These are phyloP conservation scores for Glaciozyma antarctica DNA, from an alignment of 768 basidiomycete genomes.

Conservation along the genomic window DNA sequence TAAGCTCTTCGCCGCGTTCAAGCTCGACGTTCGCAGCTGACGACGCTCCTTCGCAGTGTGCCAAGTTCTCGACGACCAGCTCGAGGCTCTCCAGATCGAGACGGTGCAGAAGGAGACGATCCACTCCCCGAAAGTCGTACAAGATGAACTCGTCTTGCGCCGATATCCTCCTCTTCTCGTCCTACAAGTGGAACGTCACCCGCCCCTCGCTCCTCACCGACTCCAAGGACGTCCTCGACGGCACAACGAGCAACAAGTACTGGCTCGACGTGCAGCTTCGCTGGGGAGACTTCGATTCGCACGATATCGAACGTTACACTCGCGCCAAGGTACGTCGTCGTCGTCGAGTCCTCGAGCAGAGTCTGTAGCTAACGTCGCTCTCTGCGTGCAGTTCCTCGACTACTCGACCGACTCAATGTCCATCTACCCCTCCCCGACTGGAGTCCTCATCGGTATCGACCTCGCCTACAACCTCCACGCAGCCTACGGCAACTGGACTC, in stretches of 20 bases:
- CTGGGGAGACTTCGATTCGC: constrained; percentile 98
- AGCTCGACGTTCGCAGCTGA: neutral
- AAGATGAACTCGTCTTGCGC: constrained; percentile 99
- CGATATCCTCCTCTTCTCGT: constrained; percentile 93
- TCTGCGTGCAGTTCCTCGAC: constrained; percentile 75
- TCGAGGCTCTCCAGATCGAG: constrained; percentile 96
- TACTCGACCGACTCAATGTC: constrained; percentile 51
- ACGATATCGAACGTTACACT: constrained; percentile 97
- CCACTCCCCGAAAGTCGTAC: constrained; percentile 95
- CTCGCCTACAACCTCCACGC: constrained; percentile 97
- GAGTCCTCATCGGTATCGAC: constrained; percentile 98
- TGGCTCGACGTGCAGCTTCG: constrained; percentile 67
- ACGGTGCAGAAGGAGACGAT: constrained; percentile 99
- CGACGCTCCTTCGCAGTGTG: constrained; percentile 73
- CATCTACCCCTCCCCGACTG: constrained; percentile 97
- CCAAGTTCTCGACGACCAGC: constrained; percentile 98
- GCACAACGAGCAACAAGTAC: constrained; percentile 97
- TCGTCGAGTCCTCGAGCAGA: neutral
- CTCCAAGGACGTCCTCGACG: constrained; percentile 90
- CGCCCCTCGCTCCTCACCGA: constrained; percentile 92
- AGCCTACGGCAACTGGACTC: constrained; percentile 98
- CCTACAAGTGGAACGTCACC: constrained; percentile 82
- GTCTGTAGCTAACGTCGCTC: neutral
- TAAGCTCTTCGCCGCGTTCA: constrained; percentile 10
- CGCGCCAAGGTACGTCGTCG: constrained; percentile 49